Percentiles rank a stretch among this genome's conserved stretches.
These are phyloP conservation scores for Annulohypoxylon bovei DNA, from an alignment of 495 filamentous ascomycete genomes.

Conservation along the genomic window DNA sequence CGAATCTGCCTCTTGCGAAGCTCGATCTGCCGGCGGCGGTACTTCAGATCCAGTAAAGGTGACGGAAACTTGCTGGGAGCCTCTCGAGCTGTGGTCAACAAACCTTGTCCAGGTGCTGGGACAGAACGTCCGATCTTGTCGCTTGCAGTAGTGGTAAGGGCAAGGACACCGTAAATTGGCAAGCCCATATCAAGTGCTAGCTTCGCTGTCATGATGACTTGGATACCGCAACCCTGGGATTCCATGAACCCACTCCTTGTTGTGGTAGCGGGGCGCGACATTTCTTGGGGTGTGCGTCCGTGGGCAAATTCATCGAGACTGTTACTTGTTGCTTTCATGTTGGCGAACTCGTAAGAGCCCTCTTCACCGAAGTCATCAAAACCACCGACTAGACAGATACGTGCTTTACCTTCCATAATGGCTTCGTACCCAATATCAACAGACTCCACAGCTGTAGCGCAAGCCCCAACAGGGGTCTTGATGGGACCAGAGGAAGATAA, in stretches of 20 bases:
- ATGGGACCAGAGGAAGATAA: slow-evolving; percentile 97
- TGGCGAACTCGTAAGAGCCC: slow-evolving; percentile 99
- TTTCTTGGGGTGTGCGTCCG: slow-evolving; percentile 93
- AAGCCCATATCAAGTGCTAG: slow-evolving; percentile 98
- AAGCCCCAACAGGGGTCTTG: slow-evolving; percentile 98
- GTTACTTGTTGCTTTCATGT: slow-evolving; percentile 99
- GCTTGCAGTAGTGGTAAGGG: slow-evolving; percentile 94
- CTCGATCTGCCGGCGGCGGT: slow-evolving; percentile 93
- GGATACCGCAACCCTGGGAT: slow-evolving; percentile 97
- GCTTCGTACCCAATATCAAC: slow-evolving; percentile 98
- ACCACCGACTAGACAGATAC: slow-evolving; percentile 95
- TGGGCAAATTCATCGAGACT: slow-evolving; percentile 95
- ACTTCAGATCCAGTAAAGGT: slow-evolving; percentile 94
- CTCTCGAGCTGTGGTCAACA: slow-evolving; percentile 97
- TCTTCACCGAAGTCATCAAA: slow-evolving; percentile 99
- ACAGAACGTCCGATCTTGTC: slow-evolving; percentile 99
- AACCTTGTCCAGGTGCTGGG: slow-evolving; percentile 94
- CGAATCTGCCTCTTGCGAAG: slow-evolving; percentile 90
- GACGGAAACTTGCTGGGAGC: slow-evolving; percentile 90
- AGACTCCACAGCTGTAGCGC: slow-evolving; percentile 96
- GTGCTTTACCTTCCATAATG: slow-evolving; percentile 96
- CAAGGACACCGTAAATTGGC: slow-evolving; percentile 94
- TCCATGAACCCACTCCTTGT: slow-evolving; percentile 99
- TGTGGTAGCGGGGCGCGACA: slow-evolving; percentile 97
- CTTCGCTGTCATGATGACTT: slow-evolving; percentile 97